Conservation (phyloP, 2,329 filamentous ascomycete species). For the Penicillium sp. region DNA sequence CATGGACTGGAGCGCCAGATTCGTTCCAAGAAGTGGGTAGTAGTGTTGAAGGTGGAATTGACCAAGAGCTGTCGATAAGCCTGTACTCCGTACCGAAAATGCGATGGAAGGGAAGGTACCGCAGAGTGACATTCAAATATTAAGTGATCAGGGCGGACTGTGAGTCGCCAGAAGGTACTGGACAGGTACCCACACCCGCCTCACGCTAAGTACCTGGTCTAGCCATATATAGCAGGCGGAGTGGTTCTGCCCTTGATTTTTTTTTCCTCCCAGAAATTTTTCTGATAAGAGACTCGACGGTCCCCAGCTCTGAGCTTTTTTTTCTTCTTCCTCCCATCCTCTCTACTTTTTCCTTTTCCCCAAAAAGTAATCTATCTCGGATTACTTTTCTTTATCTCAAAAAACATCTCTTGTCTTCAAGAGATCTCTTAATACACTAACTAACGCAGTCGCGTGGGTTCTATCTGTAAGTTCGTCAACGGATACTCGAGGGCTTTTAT, state of each 20-base stretch:
- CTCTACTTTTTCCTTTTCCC: constrained; percentile 11
- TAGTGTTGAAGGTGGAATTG: neutral
- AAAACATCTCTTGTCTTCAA: constrained; percentile 18
- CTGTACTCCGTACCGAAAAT: neutral
- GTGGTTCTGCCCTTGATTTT: constrained; percentile 32
- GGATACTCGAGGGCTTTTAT: constrained; percentile 39
- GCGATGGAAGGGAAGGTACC: neutral
- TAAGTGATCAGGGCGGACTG: constrained; percentile 3
- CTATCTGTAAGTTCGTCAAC: constrained; percentile 39
- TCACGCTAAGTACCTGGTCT: constrained; percentile 20
- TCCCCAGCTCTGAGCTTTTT: constrained; percentile 24
- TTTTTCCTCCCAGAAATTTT: constrained; percentile 25
- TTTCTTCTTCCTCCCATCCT: constrained; percentile 24
- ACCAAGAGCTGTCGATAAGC: neutral
- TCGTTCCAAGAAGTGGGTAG: neutral
- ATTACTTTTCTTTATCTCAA: constrained; percentile 16
- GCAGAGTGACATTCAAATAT: constrained; percentile 12
- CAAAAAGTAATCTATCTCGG: constrained; percentile 15
- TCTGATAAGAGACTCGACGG: constrained; percentile 31
- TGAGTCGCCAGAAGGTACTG: constrained; percentile 6
- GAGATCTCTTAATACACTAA: constrained; percentile 21
- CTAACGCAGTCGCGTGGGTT: constrained; percentile 36
- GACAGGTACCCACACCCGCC: constrained; percentile 23
- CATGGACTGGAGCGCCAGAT: constrained; percentile 21
- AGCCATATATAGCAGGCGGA: constrained; percentile 28